phyloP scores from a whole-genome alignment of 306 rosid genomes.

The Urtica urens region DNA sequence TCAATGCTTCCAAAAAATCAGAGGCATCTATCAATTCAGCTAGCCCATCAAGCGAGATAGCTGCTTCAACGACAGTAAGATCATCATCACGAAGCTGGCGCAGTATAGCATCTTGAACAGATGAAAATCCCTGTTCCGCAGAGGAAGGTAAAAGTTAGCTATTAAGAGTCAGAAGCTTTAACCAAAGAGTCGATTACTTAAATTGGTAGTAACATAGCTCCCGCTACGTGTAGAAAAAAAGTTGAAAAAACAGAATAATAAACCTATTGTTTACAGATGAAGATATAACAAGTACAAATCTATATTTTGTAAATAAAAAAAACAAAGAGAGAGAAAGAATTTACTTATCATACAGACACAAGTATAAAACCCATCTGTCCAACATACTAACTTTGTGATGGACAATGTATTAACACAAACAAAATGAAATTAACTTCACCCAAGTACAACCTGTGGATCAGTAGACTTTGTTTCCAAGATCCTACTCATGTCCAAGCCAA shows the following conservation, averaged over 20 bases:
- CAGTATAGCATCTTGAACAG: constrained; percentile 53
- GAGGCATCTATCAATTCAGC: constrained; percentile 34
- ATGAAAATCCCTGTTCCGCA: constrained; percentile 47
- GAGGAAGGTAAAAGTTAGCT: constrained; percentile 1
- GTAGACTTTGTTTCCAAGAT: constrained; percentile 30
- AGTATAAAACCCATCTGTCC: not conserved
- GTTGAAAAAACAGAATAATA: too few species aligned
- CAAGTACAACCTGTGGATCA: constrained; percentile 48
- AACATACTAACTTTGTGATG: not conserved
- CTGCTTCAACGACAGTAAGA: constrained; percentile 67
- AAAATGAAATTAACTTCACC: not conserved
- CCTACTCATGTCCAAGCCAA: constrained; percentile 38
- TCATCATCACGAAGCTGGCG: constrained; percentile 73
- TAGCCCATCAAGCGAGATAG: constrained; percentile 50
- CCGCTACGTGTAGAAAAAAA: not conserved
- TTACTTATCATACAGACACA: not conserved
- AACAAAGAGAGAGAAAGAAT: not conserved
- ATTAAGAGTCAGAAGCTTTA: not conserved
- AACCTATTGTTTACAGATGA: too few species aligned
- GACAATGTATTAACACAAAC: not conserved
- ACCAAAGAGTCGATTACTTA: not conserved
- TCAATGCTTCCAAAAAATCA: constrained; percentile 50
- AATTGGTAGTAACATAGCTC: too few species aligned
- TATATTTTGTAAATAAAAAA: constrained; percentile 1
- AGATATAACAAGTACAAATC: too few species aligned